phyloP scores from a whole-genome alignment of 2,329 filamentous ascomycete genomes.

The Fusarium zealandicum region DNA sequence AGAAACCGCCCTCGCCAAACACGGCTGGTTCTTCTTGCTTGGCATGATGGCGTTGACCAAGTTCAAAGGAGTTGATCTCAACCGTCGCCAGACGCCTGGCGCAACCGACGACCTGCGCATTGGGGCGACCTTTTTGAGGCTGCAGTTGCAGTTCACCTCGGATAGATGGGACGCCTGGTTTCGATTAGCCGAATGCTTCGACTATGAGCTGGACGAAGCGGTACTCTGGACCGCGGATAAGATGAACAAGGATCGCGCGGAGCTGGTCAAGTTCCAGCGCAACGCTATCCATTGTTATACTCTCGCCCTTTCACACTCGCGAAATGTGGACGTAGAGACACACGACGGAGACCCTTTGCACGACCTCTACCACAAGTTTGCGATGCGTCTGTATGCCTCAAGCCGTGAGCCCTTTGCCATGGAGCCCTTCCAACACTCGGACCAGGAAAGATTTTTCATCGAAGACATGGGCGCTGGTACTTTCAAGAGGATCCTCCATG shows the following conservation, averaged over 20 bases:
- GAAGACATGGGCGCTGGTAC: constrained; percentile 58
- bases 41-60: constrained; percentile 89
- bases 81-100: constrained; percentile 77
- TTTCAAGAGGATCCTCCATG: constrained; percentile 60
- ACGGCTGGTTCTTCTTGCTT: constrained; percentile 91
- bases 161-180: constrained; percentile 93
- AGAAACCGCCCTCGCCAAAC: constrained; percentile 76
- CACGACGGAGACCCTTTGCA: constrained; percentile 62
- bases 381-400: constrained; percentile 67
- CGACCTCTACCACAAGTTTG: constrained; percentile 67
- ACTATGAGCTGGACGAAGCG: constrained; percentile 85
- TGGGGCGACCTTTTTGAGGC: constrained; percentile 78
- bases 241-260: constrained; percentile 81
- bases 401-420: constrained; percentile 69
- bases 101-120: constrained; percentile 86
- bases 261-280: constrained; percentile 78
- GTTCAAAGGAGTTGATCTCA: constrained; percentile 74
- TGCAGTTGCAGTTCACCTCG: constrained; percentile 82
- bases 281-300: constrained; percentile 83
- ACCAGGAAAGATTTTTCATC: constrained; percentile 65
- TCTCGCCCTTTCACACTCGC: constrained; percentile 64
- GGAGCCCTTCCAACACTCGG: constrained; percentile 65
- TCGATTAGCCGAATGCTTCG: constrained; percentile 83
- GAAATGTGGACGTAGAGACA: constrained; percentile 51
- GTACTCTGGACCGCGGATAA: constrained; percentile 91